Base-by-base conservation (phyloP, 2,329 filamentous ascomycete genomes). In the Pseudovirgaria hyperparasitica region DNA sequence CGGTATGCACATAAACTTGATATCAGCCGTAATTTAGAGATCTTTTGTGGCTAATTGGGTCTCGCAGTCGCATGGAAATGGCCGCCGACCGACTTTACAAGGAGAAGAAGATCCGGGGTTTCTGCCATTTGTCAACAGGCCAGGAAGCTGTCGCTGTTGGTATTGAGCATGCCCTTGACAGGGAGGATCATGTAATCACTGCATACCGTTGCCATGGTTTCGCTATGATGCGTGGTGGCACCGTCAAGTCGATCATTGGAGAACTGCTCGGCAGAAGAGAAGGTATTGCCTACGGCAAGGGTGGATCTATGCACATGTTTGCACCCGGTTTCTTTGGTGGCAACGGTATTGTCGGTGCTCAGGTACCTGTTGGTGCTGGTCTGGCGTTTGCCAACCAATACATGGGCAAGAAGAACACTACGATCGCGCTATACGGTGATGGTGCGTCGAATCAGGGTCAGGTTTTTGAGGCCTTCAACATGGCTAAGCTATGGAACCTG, bases 231-330 rank as follows among this genome's bases (percentile, higher is more conserved):
- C 85, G 90, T 43, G 90, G 90, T 44, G 90, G 73, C 44, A 73
- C 75, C 40, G 78, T 94, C 49, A 80, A 85, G 54, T 84, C 81
- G 47, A 92, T 96, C 62, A 92, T 96, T 45, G 87, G 87, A 48
- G 87, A 96, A 67, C 72, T 96, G 43, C 74, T 98, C 30, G 90
- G 90, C 50, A 81, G 90, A 48, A 78, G 87, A 57, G 84, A 92
- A 59, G 90, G 90, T 65, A 94, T 98, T 51, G 81, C 90, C 37
- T 93, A 92, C 67, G 90, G 90, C 58, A 98, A 98, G 75, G 90
- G 90, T 59, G 90, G 90, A 41, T 94, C 86, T 40, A 98, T 98
- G 90, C 90, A 98, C 72, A 98, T 98, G 90, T 98, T 98, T 66
- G 67, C 85, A 46, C 86, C 85, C 62, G 82, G 82, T 41, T 98